These are phyloP conservation scores for Tetrahymena borealis DNA, from an alignment of 73 alveolate genomes.

Conservation along the genomic window DNA sequence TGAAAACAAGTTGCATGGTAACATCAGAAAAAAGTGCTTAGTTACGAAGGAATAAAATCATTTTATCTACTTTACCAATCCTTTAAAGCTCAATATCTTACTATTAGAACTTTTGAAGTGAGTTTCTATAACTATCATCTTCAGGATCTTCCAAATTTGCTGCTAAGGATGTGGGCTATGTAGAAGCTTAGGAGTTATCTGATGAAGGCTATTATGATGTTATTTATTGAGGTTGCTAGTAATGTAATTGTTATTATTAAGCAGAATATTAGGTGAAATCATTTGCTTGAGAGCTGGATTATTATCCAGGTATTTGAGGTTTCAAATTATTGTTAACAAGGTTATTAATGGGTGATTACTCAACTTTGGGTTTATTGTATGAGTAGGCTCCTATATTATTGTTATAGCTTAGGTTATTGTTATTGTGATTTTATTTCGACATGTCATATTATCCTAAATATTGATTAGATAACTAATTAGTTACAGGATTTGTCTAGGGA, in stretches of 20 bases:
- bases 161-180: background rate
- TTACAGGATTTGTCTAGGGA: background rate
- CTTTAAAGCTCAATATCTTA: background rate
- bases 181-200: background rate
- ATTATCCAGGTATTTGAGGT: background rate
- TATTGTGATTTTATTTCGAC: too few species aligned
- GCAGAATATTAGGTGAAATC: background rate
- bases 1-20: background rate
- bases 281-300: background rate
- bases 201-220: background rate
- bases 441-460: background rate
- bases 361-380: background rate
- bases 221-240: background rate
- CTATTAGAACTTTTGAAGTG: background rate
- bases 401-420: too few species aligned
- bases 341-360: background rate
- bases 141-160: background rate
- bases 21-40: background rate
- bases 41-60: background rate
- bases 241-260: background rate
- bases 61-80: background rate
- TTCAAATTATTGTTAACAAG: background rate
- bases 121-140: background rate
- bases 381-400: background rate
- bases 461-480: background rate